These are phyloP conservation scores for Hansenula sp. DNA, from an alignment of 1,139 yeast genomes.

Conservation along the genomic window DNA sequence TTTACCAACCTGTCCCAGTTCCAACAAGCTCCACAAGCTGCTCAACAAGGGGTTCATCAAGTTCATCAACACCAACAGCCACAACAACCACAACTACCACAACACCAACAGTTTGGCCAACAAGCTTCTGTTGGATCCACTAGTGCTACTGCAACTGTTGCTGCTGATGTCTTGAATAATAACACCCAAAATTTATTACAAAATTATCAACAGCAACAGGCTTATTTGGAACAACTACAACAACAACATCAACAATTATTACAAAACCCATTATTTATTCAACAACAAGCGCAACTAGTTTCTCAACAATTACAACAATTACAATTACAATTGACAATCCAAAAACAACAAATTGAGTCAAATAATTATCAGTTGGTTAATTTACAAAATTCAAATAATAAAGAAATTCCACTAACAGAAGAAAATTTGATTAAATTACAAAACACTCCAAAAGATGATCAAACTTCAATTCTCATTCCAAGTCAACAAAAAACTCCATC, in stretches of 20 bases:
- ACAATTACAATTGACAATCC: slow-evolving; percentile 16
- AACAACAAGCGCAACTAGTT: slow-evolving; percentile 19
- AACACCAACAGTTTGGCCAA: background rate
- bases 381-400: background rate
- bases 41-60: background rate
- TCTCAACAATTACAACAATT: slow-evolving; percentile 19
- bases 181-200: slow-evolving; percentile 12
- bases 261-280: slow-evolving; percentile 16
- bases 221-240: slow-evolving; percentile 6
- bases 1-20: background rate
- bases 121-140: background rate
- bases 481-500: slow-evolving; percentile 4
- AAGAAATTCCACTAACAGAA: slow-evolving; percentile 14
- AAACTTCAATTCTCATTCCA: background rate
- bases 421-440: slow-evolving; percentile 20
- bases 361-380: background rate
- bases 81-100: background rate
- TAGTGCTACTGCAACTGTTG: background rate
- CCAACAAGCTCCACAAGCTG: background rate
- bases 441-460: background rate
- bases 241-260: slow-evolving; percentile 14
- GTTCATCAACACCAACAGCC: background rate
- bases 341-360: slow-evolving; percentile 14
- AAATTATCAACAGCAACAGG: slow-evolving; percentile 15
- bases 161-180: slow-evolving; percentile 1